Evolutionary conservation across 306 rosid genomes (phyloP).

Genomic region (Fragaria ananassa): DNA sequence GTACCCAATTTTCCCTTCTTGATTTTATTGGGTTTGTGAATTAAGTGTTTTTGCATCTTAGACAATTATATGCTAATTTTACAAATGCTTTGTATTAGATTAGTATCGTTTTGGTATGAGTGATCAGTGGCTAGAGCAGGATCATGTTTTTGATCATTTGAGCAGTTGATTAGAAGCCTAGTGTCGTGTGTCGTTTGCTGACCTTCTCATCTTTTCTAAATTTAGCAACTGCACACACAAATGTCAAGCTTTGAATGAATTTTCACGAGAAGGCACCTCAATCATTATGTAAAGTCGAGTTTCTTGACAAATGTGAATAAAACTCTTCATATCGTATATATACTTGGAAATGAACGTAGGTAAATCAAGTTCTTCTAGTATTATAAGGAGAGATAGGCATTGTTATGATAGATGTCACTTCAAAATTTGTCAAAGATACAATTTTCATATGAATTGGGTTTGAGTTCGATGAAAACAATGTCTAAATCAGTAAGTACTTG

Average conservation of each 20-base stretch:
- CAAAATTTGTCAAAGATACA: neutral
- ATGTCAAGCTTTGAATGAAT: no score
- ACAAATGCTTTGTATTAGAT: neutral
- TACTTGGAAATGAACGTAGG: no score
- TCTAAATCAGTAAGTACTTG: neutral
- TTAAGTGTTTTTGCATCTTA: neutral
- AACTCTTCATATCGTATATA: no score
- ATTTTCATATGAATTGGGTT: neutral
- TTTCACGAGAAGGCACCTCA: no score
- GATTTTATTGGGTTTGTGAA: no score
- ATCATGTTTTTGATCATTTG: neutral
- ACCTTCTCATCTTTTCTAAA: no score
- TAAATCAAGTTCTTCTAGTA: no score
- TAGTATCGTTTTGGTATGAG: neutral
- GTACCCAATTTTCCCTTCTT: conserved; percentile 31
- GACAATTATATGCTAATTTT: neutral
- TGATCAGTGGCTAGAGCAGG: neutral
- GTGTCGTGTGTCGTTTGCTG: neutral
- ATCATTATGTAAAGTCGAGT: no score
- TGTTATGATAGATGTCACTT: neutral
- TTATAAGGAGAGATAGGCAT: neutral
- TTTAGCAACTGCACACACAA: no score
- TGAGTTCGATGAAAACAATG: neutral
- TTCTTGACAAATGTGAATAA: no score
- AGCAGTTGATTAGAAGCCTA: neutral